Evolutionary conservation across 2,329 filamentous ascomycete genomes (phyloP), one percentile per base, ranked within the genome.

Genomic region (Aspergillus sp.): DNA sequence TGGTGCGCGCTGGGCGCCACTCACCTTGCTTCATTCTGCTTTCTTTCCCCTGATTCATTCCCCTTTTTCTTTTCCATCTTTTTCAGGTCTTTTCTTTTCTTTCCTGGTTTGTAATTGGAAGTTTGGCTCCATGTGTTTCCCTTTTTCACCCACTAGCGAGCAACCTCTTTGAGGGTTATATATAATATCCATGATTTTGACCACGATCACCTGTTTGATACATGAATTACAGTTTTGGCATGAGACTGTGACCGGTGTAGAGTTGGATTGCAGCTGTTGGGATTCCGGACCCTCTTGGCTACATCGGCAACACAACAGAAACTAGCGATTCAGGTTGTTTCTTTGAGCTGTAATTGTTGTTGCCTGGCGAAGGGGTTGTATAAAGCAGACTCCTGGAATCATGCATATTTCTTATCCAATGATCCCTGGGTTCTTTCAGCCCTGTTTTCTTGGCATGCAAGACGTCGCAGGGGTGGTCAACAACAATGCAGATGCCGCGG

Each of bases 1-100:
- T 55, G 40, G 55, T 50, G 48, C 49, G 59, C 61, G 64, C 66
- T 56, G 65, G 56, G 64, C 65, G 60, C 56, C 54, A 53, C 49
- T 55, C 42, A 46, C 42, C 42, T 32, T 21, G 36, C 52, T 32
- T 17, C 45, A 16, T 43, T 20, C 31, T 44, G 46, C 9, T 50
- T 31, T 34, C 36, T 36, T n/a, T n/a, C n/a, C n/a, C n/a, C n/a
- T n/a, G n/a, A n/a, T n/a, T n/a, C n/a, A n/a, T n/a, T n/a, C n/a
- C n/a, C n/a, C n/a, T n/a, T n/a, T n/a, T n/a, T n/a, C n/a, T n/a
- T n/a, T n/a, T n/a, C n/a, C n/a, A n/a, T n/a, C n/a, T 38, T 38
- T 7, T 38, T 38, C 16, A 16, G 13, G 25, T 14, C 19, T 7
- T 49, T n/a, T 42, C 16, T 23, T 11, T 21, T 21, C 10, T 43